These are phyloP conservation scores for Mariannaea sp. DNA, from an alignment of 2,329 filamentous ascomycete species.

Conservation along the genomic window DNA sequence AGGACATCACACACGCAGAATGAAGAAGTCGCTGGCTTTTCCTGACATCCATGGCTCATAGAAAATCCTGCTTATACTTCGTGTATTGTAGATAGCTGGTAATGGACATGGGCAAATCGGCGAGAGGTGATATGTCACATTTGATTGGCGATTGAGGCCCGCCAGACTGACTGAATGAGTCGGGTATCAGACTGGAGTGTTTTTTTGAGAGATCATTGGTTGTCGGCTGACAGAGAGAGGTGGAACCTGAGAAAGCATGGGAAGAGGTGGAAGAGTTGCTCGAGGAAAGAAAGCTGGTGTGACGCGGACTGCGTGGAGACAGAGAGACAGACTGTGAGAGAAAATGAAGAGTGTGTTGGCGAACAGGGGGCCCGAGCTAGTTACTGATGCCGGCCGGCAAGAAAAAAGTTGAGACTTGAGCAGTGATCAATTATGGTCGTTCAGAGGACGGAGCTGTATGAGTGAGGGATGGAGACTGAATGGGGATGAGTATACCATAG, in stretches of 20 bases:
- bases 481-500: too few species aligned
- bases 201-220: slow-evolving; percentile 14
- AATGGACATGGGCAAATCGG: slow-evolving; percentile 28
- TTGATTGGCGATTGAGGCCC: slow-evolving; percentile 26
- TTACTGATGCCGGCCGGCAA: slow-evolving; percentile 16
- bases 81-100: too few species aligned
- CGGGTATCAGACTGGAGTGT: slow-evolving; percentile 16
- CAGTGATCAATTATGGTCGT: slow-evolving; percentile 8
- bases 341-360: slow-evolving; percentile 8
- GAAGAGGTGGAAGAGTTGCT: slow-evolving; percentile 13
- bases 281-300: slow-evolving; percentile 19
- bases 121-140: slow-evolving; percentile 29
- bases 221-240: slow-evolving; percentile 13
- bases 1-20: slow-evolving; percentile 3
- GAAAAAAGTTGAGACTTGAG: slow-evolving; percentile 7
- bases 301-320: slow-evolving; percentile 10
- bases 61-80: too few species aligned
- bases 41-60: too few species aligned
- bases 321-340: slow-evolving; percentile 3
- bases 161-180: slow-evolving; percentile 20
- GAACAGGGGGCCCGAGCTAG: slow-evolving; percentile 11
- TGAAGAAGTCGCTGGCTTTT: slow-evolving; percentile 5
- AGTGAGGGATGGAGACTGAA: slow-evolving; percentile 2
- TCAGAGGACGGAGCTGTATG: slow-evolving; percentile 7
- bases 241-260: slow-evolving; percentile 4